Conservation (phyloP, 306 rosid genomes). For the Neltuma alba region DNA sequence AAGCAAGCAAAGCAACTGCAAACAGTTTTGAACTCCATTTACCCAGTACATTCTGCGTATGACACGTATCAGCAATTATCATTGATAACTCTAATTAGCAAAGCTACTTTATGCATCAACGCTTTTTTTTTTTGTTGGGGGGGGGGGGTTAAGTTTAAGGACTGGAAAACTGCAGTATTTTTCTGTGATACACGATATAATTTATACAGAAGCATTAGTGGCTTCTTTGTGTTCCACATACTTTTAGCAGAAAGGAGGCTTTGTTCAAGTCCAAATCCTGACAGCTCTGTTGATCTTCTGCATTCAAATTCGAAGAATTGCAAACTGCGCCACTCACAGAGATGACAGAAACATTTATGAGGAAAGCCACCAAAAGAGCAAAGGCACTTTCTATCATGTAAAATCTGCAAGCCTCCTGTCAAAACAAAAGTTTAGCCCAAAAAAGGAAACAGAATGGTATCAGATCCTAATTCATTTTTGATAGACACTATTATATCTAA, state of each 20-base stretch:
- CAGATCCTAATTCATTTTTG: not conserved
- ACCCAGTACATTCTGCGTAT: slow-evolving; percentile 86
- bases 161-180: not conserved
- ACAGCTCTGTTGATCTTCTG: slow-evolving; percentile 76
- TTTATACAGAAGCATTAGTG: slow-evolving; percentile 22
- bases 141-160: too few species aligned
- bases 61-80: slow-evolving; percentile 9
- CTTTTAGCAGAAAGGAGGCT: slow-evolving; percentile 86
- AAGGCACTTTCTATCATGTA: slow-evolving; percentile 89
- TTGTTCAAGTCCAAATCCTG: slow-evolving; percentile 85
- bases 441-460: not conserved
- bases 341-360: slow-evolving; percentile 80
- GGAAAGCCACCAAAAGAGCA: slow-evolving; percentile 90
- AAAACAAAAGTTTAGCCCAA: not conserved
- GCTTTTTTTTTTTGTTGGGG: not conserved
- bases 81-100: slow-evolving; percentile 16
- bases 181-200: not conserved
- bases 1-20: slow-evolving; percentile 91
- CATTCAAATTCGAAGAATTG: slow-evolving; percentile 65
- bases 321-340: slow-evolving; percentile 95
- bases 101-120: not conserved
- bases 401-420: slow-evolving; percentile 95
- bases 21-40: slow-evolving; percentile 96
- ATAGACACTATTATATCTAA: not conserved
- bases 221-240: slow-evolving; percentile 44